Conservation (phyloP, 305 asterid genomes). For the Rubia peregrina region DNA sequence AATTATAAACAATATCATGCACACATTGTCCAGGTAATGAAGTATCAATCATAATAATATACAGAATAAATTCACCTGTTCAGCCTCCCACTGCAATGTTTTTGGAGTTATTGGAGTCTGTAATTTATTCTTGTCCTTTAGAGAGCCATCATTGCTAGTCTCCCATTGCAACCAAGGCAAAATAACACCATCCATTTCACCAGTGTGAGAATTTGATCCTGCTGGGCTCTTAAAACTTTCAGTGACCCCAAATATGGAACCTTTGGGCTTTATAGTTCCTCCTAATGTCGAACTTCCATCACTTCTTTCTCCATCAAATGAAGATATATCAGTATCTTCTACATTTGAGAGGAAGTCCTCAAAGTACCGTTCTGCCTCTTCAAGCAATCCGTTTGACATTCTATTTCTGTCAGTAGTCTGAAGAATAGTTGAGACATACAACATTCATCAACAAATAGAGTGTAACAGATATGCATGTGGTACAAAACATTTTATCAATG, state of each 20-base stretch:
- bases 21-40: neutral
- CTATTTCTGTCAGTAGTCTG: constrained; percentile 66
- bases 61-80: constrained; percentile 36
- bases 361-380: constrained; percentile 76
- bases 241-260: constrained; percentile 26
- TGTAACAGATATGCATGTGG: neutral
- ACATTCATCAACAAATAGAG: constrained; percentile 1
- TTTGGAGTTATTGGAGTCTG: constrained; percentile 49
- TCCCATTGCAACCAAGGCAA: constrained; percentile 99
- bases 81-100: constrained; percentile 38
- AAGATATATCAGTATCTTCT: constrained; percentile 88
- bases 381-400: constrained; percentile 46
- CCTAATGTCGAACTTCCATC: constrained; percentile 72
- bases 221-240: constrained; percentile 39
- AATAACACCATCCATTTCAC: constrained; percentile 72
- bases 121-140: constrained; percentile 25
- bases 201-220: constrained; percentile 32
- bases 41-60: neutral
- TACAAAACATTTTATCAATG: neutral
- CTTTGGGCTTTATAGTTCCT: constrained; percentile 41
- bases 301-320: constrained; percentile 92
- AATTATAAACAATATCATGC: neutral
- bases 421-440: constrained; percentile 20
- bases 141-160: constrained; percentile 54
- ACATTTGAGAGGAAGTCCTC: constrained; percentile 77